Percentiles rank a stretch among this genome's conserved stretches.
Evolutionary conservation across 2,329 filamentous ascomycete genomes (phyloP).

Genomic region (Colletotrichum nymphaeae): DNA sequence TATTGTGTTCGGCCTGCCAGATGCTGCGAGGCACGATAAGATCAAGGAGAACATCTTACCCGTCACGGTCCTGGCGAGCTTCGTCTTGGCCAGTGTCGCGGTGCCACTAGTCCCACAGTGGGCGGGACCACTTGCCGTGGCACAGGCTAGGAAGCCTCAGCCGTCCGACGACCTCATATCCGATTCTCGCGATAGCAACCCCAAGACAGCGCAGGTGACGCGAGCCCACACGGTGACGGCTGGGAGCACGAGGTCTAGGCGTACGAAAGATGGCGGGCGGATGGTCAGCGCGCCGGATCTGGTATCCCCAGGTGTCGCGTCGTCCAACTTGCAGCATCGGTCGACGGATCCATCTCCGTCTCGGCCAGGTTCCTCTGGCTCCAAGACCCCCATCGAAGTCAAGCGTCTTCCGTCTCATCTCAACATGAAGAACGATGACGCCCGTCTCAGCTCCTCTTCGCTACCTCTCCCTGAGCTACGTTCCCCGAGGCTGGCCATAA

Average conservation of each 20-base stretch:
- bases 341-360: constrained; percentile 17
- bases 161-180: constrained; percentile 70
- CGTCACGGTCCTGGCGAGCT: constrained; percentile 83
- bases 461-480: constrained; percentile 72
- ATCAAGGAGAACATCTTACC: constrained; percentile 86
- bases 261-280: constrained; percentile 58
- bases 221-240: constrained; percentile 76
- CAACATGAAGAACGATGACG: constrained; percentile 66
- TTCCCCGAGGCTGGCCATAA: constrained; percentile 59
- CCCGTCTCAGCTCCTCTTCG: constrained; percentile 75
- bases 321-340: constrained; percentile 17
- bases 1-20: constrained; percentile 84
- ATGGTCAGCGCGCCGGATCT: constrained; percentile 58
- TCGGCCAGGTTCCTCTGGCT: constrained; percentile 32
- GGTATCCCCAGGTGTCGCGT: constrained; percentile 37
- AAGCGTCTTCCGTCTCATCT: constrained; percentile 60
- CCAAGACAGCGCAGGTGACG: constrained; percentile 67
- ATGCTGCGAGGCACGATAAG: constrained; percentile 75
- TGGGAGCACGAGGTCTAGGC: constrained; percentile 61
- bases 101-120: constrained; percentile 80
- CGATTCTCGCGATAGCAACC: constrained; percentile 58
- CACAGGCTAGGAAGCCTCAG: constrained; percentile 82
- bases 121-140: constrained; percentile 84
- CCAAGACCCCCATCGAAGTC: constrained; percentile 48
- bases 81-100: constrained; percentile 81